Base-by-base conservation (phyloP, 768 basidiomycete genomes). In the Lanmaoa rubissima region DNA sequence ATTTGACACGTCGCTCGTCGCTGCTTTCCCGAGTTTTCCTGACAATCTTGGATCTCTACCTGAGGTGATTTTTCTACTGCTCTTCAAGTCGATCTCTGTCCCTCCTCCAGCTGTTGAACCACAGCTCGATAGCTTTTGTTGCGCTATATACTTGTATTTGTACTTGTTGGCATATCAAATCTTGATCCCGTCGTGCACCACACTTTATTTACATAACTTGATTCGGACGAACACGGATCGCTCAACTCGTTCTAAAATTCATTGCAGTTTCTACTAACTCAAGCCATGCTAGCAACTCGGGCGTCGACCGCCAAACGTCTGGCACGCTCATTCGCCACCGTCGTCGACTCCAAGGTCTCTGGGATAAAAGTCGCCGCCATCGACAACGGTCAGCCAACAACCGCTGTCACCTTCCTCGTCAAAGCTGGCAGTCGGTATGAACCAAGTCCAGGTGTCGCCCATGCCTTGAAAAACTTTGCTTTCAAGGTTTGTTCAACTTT, bases 381-480 rank as follows among this genome's bases (percentile, higher is more conserved):
- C 58, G 93, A 97, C 77, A 79, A 84, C 64, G 88, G 85, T 67
- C 87, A 89, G 67, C 86, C 93, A 43, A 95, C 93, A 6, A 79
- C 91, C 31, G 82, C 90, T 53, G 84, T 99, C 69, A 93, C 94
- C 48, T 79, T 98, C 66, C 82, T 96, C 60, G 85, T 97, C 73
- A 96, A 94, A 74, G 96, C 92, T 54, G 96, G 96, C 53, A 86
- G 86, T 68, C 80, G 97, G 67, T 94, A 85, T 72, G 90, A 99
- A 79, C 75, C 85, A 60, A 88, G 88, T 69, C 84, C 93, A 42
- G 96, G 96, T 65, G 84, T 94, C 56, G 94, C 96, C 3, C 92
- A 96, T 78, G 88, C 85, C 59, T 82, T 98, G 74, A 97, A 97
- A 83, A 95, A 94, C 84, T 98, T 94, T 82, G 89, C 94, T 57